These are phyloP conservation scores for Adenanthera pavonina DNA, from an alignment of 306 rosid species.

Conservation along the genomic window DNA sequence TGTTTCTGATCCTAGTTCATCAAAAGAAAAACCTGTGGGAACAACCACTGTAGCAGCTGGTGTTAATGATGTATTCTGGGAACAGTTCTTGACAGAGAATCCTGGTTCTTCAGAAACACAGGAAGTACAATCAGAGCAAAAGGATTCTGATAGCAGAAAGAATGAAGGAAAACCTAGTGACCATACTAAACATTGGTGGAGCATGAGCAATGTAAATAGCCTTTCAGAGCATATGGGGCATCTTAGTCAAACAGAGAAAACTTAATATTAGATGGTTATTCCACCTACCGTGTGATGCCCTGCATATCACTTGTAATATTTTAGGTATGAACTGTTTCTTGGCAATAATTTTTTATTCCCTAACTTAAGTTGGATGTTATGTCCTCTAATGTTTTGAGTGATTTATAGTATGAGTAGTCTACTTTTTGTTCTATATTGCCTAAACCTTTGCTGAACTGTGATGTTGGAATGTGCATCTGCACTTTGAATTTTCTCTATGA, in stretches of 20 bases:
- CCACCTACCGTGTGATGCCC: constrained; percentile 49
- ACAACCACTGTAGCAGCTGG: constrained; percentile 48
- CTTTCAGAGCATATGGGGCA: constrained; percentile 77
- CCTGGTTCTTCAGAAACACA: constrained; percentile 66
- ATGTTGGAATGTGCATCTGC: constrained; percentile 10
- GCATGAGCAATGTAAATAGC: constrained; percentile 61
- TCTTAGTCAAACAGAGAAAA: constrained; percentile 62
- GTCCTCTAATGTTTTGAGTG: neutral
- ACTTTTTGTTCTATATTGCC: constrained; percentile 17
- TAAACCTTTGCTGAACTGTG: neutral
- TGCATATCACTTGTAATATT: constrained; percentile 46
- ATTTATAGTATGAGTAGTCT: constrained; percentile 13
- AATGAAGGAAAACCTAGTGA: constrained; percentile 53
- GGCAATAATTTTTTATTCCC: constrained; percentile 22
- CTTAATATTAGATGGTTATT: constrained; percentile 45
- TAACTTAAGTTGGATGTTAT: constrained; percentile 27
- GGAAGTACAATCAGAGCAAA: constrained; percentile 66
- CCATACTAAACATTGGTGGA: constrained; percentile 65
- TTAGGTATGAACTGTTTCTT: constrained; percentile 48
- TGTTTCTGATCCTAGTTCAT: constrained; percentile 46
- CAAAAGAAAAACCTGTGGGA: constrained; percentile 46
- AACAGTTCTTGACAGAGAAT: constrained; percentile 85
- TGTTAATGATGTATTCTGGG: constrained; percentile 79
- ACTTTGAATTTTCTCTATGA: neutral
- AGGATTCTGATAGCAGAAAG: constrained; percentile 53